Conservation (phyloP, 352 stramenopile species). For the Pythium dissotocum region DNA sequence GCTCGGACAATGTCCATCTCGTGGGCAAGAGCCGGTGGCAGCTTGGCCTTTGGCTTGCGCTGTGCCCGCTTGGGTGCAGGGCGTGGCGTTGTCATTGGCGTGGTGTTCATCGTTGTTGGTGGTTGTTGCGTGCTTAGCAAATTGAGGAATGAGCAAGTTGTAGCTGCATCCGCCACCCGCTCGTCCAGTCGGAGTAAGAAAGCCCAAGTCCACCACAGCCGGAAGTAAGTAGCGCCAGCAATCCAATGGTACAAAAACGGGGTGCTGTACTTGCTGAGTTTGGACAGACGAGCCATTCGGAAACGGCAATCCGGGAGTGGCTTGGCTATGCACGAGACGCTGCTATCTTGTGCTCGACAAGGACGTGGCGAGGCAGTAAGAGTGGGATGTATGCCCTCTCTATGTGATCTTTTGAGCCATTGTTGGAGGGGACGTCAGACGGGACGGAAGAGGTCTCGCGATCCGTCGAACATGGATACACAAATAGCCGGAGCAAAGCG, state of each 20-base stretch:
- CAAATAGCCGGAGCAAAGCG: neutral
- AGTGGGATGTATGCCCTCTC: neutral
- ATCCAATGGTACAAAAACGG: neutral
- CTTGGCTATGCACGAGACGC: neutral
- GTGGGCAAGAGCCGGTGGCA: neutral
- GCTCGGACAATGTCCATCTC: conserved; percentile 7
- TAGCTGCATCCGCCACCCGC: neutral
- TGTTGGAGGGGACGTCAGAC: neutral
- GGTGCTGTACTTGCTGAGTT: neutral
- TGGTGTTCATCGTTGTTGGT: neutral
- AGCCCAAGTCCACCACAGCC: too few relatives aligned
- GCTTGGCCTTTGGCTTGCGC: neutral
- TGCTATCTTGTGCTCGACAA: too few relatives aligned
- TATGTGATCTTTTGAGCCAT: neutral
- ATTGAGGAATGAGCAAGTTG: neutral
- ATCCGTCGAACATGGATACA: neutral
- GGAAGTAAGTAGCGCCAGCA: too few relatives aligned
- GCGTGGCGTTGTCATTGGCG: neutral
- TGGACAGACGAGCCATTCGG: neutral
- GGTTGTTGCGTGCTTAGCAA: neutral
- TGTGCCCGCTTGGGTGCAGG: neutral
- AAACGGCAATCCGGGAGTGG: neutral
- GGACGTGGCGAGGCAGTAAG: too few relatives aligned
- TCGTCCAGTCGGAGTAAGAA: neutral
- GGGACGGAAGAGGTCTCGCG: neutral